These are phyloP conservation scores for Omphalea diandra DNA, from an alignment of 441 rosid species.

Conservation along the genomic window DNA sequence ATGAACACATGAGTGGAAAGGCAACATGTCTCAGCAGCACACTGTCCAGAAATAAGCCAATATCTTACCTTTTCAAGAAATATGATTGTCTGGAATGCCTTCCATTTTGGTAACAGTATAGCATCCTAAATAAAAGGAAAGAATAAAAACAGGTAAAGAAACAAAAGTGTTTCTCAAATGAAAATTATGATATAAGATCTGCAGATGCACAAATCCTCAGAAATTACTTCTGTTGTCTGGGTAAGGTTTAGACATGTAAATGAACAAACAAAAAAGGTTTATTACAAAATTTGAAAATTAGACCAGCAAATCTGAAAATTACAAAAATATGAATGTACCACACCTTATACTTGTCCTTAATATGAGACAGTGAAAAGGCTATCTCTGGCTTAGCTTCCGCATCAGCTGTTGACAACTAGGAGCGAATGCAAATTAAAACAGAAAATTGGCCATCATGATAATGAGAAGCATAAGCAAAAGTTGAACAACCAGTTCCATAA, in stretches of 20 bases:
- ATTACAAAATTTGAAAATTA: too few relatives aligned
- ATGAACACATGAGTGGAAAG: background rate
- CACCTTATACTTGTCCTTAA: conserved; percentile 75
- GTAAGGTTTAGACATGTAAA: background rate
- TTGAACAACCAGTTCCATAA: background rate
- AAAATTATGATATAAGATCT: background rate
- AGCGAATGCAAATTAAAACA: conserved; percentile 19
- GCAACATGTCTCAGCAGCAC: background rate
- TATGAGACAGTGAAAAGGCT: conserved; percentile 54
- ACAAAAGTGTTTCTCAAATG: conserved; percentile 13
- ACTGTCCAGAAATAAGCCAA: conserved; percentile 4
- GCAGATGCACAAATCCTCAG: background rate
- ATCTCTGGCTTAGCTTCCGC: conserved; percentile 40
- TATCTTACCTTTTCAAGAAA: conserved; percentile 79
- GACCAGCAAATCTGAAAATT: background rate
- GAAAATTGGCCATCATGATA: conserved; percentile 5
- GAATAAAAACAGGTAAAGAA: conserved; percentile 14
- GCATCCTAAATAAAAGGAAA: conserved; percentile 53
- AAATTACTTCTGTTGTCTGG: background rate
- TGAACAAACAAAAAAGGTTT: conserved; percentile 18
- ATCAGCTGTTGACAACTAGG: conserved; percentile 35
- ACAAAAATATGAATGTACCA: conserved; percentile 1
- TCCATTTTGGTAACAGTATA: conserved; percentile 71
- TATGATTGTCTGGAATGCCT: conserved; percentile 80
- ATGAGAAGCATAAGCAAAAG: conserved; percentile 9